phyloP scores from a whole-genome alignment of 108 stramenopile genomes.

The Skeletonema grethae region DNA sequence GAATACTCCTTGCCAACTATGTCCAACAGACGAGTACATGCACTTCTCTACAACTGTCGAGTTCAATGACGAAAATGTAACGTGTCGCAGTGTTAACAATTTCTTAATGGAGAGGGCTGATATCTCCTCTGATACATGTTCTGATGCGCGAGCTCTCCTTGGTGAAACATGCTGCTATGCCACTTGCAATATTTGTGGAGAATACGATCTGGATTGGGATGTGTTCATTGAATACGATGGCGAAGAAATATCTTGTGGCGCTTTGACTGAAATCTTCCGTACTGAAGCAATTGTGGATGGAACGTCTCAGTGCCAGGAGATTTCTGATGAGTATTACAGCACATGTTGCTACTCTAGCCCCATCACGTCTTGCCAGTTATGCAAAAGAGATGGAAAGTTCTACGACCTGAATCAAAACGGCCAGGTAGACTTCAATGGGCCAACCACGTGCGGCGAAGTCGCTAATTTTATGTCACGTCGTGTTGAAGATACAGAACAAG shows the following conservation, averaged over 20 bases:
- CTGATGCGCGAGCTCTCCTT: constrained; percentile 32
- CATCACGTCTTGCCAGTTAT: constrained; percentile 48
- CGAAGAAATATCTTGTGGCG: constrained; percentile 44
- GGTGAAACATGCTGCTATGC: constrained; percentile 46
- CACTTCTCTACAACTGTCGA: constrained; percentile 28
- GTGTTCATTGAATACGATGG: constrained; percentile 42
- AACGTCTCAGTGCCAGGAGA: constrained; percentile 23
- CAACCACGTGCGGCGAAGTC: constrained; percentile 45
- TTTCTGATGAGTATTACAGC: constrained; percentile 19
- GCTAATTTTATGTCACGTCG: constrained; percentile 45
- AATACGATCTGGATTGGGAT: constrained; percentile 46
- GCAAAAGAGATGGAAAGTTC: constrained; percentile 36
- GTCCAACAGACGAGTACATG: constrained; percentile 45
- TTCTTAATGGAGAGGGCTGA: constrained; percentile 41
- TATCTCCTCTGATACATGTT: constrained; percentile 27
- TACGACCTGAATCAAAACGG: constrained; percentile 44
- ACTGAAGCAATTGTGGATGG: constrained; percentile 30
- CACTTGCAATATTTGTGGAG: constrained; percentile 48
- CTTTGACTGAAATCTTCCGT: constrained; percentile 48
- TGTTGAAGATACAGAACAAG: constrained; percentile 39
- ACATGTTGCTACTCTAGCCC: constrained; percentile 49
- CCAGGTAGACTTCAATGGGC: constrained; percentile 48
- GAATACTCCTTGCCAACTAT: constrained; percentile 36
- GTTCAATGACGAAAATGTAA: constrained; percentile 37
- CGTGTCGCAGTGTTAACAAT: constrained; percentile 46